These are phyloP conservation scores for Herpotrichia juniperi DNA, from an alignment of 2,329 filamentous ascomycete genomes.

Conservation along the genomic window DNA sequence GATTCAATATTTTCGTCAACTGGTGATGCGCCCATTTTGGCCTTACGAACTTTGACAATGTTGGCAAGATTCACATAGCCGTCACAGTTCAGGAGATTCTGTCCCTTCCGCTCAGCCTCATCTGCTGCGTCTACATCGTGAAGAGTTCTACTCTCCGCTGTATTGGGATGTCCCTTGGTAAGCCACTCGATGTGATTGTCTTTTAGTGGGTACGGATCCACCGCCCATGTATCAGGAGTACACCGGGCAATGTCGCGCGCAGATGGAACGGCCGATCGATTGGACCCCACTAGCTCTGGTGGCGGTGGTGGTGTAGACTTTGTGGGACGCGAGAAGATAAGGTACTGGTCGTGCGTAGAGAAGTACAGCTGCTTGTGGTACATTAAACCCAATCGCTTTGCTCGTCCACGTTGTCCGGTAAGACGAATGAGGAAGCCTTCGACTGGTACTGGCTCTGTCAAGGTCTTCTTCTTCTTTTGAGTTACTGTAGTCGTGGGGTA, in stretches of 20 bases:
- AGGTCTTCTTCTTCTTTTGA: conserved; percentile 45
- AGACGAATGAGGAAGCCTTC: conserved; percentile 71
- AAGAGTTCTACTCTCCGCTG: conserved; percentile 52
- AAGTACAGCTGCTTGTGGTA: conserved; percentile 72
- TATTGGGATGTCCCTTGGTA: conserved; percentile 46
- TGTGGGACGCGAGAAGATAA: conserved; percentile 67
- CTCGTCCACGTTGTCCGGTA: conserved; percentile 66
- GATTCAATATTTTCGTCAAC: conserved; percentile 58
- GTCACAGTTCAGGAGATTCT: conserved; percentile 65
- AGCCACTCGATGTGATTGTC: conserved; percentile 64
- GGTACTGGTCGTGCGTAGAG: conserved; percentile 66
- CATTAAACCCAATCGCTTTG: conserved; percentile 64
- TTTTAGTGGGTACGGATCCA: conserved; percentile 66
- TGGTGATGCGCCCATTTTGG: conserved; percentile 57
- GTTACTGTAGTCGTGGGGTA: conserved; percentile 61
- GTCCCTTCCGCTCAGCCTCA: conserved; percentile 63
- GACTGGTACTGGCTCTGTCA: conserved; percentile 66
- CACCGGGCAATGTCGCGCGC: conserved; percentile 60
- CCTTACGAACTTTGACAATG: conserved; percentile 63
- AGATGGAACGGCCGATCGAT: conserved; percentile 57
- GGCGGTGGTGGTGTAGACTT: conserved; percentile 63
- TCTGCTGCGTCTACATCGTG: conserved; percentile 65
- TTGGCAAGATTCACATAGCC: conserved; percentile 68
- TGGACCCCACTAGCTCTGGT: conserved; percentile 56
- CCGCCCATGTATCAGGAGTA: conserved; percentile 66